These are phyloP conservation scores for Neurospora sp. DNA, from an alignment of 495 filamentous ascomycete species.

Conservation along the genomic window DNA sequence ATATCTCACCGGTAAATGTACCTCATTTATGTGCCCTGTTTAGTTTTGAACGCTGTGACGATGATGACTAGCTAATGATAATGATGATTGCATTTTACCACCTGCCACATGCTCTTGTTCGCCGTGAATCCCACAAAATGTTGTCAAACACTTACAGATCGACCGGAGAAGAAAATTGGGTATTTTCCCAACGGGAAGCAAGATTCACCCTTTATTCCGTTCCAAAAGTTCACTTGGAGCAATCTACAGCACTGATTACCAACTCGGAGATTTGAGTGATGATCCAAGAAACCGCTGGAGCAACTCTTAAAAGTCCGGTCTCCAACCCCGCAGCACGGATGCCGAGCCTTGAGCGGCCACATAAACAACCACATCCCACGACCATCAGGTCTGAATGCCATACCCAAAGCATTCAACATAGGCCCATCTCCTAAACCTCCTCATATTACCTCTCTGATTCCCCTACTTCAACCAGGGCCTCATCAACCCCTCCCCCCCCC, in stretches of 20 bases:
- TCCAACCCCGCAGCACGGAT: background rate
- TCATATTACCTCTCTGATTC: too few relatives aligned
- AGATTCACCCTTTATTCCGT: background rate
- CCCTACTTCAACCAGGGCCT: background rate
- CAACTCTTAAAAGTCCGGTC: background rate
- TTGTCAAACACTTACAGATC: background rate
- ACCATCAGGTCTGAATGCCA: background rate
- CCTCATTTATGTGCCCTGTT: too few relatives aligned
- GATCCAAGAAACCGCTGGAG: background rate
- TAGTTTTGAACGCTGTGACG: too few relatives aligned
- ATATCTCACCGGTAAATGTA: too few relatives aligned
- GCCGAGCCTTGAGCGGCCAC: background rate
- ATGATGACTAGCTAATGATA: background rate
- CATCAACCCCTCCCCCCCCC: too few relatives aligned
- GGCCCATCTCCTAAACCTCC: too few relatives aligned
- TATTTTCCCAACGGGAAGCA: background rate
- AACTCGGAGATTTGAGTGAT: background rate
- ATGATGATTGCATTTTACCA: background rate
- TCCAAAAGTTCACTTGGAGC: too few relatives aligned
- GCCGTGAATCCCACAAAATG: background rate
- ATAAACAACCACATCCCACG: background rate
- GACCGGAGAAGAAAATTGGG: background rate
- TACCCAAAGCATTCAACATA: background rate
- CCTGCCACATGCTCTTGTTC: background rate
- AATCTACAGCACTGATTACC: background rate